These are phyloP conservation scores for Nicotiana tabacum DNA, from an alignment of 257 asterid genomes.

Conservation along the genomic window DNA sequence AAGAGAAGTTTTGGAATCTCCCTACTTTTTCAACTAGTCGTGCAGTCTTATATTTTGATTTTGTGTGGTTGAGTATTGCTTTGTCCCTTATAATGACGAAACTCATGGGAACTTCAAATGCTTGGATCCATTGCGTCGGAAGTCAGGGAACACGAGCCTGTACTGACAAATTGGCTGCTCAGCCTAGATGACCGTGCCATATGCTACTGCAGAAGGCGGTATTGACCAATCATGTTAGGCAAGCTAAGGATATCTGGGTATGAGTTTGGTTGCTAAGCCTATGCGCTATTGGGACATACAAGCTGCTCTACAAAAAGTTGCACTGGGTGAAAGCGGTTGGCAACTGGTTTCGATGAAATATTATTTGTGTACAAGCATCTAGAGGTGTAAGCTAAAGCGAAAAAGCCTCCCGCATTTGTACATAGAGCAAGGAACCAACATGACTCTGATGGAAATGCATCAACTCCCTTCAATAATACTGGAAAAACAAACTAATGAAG, in stretches of 20 bases:
- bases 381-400: background rate
- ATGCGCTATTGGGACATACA: background rate
- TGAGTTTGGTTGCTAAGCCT: background rate
- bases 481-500: background rate
- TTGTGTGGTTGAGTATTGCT: background rate
- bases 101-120: background rate
- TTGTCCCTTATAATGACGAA: background rate
- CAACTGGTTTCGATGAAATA: background rate
- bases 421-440: background rate
- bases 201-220: background rate
- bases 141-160: background rate
- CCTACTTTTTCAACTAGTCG: slow-evolving; percentile 84
- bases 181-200: background rate
- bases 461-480: background rate
- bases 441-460: background rate
- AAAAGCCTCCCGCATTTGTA: background rate
- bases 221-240: background rate
- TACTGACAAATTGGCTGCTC: slow-evolving; percentile 9
- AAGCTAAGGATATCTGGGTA: background rate
- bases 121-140: background rate
- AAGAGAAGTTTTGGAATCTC: slow-evolving; percentile 69
- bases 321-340: background rate
- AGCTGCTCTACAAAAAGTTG: background rate
- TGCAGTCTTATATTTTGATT: slow-evolving; percentile 13
- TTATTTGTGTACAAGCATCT: background rate